These are phyloP conservation scores for Lyophyllum atratum DNA, from an alignment of 768 basidiomycete species.

Conservation along the genomic window DNA sequence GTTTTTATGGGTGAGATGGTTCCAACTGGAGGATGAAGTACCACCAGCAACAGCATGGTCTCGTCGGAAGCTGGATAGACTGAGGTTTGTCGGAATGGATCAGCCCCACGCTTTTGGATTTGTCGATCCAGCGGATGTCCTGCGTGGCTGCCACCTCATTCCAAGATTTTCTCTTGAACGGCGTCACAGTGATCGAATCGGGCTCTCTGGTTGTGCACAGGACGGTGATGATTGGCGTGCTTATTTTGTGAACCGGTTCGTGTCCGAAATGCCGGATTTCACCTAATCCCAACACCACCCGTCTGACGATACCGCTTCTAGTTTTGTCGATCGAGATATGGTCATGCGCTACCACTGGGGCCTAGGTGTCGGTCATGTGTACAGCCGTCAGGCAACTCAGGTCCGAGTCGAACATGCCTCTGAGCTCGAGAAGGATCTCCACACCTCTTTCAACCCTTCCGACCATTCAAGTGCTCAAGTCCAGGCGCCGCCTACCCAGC, in stretches of 20 bases:
- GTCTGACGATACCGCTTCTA: background rate
- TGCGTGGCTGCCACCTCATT: background rate
- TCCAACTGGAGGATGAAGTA: background rate
- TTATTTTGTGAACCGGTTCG: background rate
- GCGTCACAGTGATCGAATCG: background rate
- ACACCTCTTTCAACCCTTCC: too few species aligned
- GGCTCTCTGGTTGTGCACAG: background rate
- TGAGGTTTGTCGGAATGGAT: background rate
- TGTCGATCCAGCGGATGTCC: background rate
- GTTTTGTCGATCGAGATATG: constrained; percentile 23
- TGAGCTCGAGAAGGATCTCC: too few species aligned
- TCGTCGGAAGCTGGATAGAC: background rate
- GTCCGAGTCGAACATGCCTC: too few species aligned
- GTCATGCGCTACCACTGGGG: constrained; percentile 22
- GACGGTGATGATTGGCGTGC: background rate
- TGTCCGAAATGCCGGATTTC: background rate
- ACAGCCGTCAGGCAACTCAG: background rate
- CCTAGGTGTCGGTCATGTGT: constrained; percentile 4
- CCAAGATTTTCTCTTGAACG: background rate
- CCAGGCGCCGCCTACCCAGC: too few species aligned
- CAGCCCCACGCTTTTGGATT: background rate
- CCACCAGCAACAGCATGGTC: too few species aligned
- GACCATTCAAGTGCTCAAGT: too few species aligned
- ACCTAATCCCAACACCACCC: background rate
- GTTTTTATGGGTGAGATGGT: constrained; percentile 27